Evolutionary conservation across 495 filamentous ascomycete genomes (phyloP).

Genomic region (Penicillium bialowiezense): DNA sequence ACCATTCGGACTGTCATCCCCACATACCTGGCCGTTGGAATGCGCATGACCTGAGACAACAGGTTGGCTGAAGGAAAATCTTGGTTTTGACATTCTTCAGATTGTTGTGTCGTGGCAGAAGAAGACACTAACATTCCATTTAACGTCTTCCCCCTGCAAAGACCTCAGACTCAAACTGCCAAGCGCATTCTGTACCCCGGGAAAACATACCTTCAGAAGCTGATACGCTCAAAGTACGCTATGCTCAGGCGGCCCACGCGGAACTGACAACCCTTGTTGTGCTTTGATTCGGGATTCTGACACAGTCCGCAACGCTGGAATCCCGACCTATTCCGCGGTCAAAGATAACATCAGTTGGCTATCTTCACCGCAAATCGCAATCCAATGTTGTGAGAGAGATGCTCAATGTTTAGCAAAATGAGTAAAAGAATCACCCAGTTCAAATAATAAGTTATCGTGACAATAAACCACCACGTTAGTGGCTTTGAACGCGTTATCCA

Average conservation of each 20-base stretch:
- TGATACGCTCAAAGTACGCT: not conserved
- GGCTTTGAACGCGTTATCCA: too few species aligned
- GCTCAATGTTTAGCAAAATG: too few species aligned
- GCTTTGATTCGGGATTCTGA: not conserved
- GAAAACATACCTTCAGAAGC: too few species aligned
- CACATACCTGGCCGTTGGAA: conserved; percentile 5
- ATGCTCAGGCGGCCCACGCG: not conserved
- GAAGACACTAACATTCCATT: not conserved
- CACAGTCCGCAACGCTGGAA: not conserved
- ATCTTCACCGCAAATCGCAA: too few species aligned
- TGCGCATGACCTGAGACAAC: not conserved
- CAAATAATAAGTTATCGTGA: too few species aligned
- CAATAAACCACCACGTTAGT: too few species aligned
- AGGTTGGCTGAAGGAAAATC: not conserved
- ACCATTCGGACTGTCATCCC: not conserved
- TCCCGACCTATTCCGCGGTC: not conserved
- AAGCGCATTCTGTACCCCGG: too few species aligned
- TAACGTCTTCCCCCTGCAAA: not conserved
- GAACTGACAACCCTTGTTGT: not conserved
- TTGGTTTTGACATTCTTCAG: not conserved
- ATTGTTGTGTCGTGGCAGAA: not conserved
- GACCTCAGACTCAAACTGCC: too few species aligned
- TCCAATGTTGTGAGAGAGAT: too few species aligned
- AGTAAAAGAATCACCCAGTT: too few species aligned
- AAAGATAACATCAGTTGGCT: not conserved